Conservation (phyloP, 2,329 filamentous ascomycete genomes). For the Sclerotinia nivalis region DNA sequence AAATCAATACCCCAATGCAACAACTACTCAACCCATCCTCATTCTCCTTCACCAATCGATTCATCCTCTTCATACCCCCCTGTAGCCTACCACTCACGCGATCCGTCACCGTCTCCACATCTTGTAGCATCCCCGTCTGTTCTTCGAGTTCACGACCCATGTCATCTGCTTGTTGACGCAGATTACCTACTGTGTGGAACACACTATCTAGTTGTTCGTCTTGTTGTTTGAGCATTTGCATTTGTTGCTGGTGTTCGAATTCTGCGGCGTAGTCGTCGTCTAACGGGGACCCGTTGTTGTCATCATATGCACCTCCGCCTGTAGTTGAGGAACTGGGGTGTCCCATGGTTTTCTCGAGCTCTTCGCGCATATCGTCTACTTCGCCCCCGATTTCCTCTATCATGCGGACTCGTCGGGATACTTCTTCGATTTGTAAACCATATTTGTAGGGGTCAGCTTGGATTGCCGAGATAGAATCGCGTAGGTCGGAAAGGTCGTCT, state of each 20-base stretch:
- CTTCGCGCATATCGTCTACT: constrained; percentile 83
- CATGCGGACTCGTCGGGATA: constrained; percentile 74
- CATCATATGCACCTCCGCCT: not conserved
- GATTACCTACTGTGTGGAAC: constrained; percentile 86
- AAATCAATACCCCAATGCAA: constrained; percentile 85
- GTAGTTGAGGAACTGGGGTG: constrained; percentile 43
- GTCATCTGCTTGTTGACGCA: constrained; percentile 86
- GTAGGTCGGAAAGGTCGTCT: constrained; percentile 85
- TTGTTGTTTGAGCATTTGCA: constrained; percentile 91
- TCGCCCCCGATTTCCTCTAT: constrained; percentile 89
- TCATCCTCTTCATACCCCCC: constrained; percentile 83
- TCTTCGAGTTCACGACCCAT: constrained; percentile 98
- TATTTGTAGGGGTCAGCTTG: constrained; percentile 86
- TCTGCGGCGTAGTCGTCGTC: constrained; percentile 59
- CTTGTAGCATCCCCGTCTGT: constrained; percentile 84
- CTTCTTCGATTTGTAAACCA: constrained; percentile 80
- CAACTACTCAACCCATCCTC: constrained; percentile 88
- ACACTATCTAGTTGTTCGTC: constrained; percentile 91
- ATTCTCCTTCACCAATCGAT: constrained; percentile 81
- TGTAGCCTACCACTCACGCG: constrained; percentile 83
- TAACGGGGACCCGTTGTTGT: constrained; percentile 39
- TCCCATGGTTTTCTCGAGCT: constrained; percentile 64
- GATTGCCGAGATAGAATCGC: constrained; percentile 82
- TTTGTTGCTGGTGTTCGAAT: constrained; percentile 89
- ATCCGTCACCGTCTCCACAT: constrained; percentile 81